Conservation (phyloP, 176 grass and related monocot species). For the Aegilops tauschii region DNA sequence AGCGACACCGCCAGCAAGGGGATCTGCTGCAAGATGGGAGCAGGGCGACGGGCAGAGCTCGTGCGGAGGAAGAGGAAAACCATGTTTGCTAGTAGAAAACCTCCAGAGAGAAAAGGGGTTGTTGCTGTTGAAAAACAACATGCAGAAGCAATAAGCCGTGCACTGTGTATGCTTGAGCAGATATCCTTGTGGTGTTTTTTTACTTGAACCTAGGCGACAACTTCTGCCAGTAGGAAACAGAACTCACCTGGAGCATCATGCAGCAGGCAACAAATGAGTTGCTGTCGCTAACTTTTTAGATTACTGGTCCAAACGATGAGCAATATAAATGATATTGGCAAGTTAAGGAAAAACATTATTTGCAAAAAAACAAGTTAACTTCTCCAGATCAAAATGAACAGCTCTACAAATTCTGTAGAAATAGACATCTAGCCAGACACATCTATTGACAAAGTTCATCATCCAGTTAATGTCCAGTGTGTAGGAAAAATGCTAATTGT, state of each 20-base stretch:
- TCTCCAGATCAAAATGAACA: neutral
- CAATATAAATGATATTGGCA: neutral
- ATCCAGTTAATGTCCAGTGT: neutral
- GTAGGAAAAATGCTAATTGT: neutral
- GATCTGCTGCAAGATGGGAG: no score
- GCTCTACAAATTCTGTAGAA: neutral
- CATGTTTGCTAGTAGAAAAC: neutral
- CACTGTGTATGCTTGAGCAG: neutral
- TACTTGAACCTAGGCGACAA: neutral
- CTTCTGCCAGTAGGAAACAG: neutral
- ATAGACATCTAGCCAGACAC: neutral
- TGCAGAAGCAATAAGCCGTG: neutral
- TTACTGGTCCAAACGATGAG: neutral
- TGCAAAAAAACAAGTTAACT: neutral
- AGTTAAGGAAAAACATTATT: neutral
- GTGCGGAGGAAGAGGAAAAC: neutral
- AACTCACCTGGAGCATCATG: neutral
- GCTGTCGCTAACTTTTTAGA: neutral
- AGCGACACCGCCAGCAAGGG: no score
- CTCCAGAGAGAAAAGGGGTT: neutral
- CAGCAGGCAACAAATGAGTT: neutral
- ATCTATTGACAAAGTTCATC: neutral
- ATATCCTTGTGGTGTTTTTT: neutral
- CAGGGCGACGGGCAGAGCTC: no score
- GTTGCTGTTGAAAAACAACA: neutral